Evolutionary conservation across 306 rosid species (phyloP), one percentile per base, ranked within the genome.

Genomic region (Medicago ruthenica): DNA sequence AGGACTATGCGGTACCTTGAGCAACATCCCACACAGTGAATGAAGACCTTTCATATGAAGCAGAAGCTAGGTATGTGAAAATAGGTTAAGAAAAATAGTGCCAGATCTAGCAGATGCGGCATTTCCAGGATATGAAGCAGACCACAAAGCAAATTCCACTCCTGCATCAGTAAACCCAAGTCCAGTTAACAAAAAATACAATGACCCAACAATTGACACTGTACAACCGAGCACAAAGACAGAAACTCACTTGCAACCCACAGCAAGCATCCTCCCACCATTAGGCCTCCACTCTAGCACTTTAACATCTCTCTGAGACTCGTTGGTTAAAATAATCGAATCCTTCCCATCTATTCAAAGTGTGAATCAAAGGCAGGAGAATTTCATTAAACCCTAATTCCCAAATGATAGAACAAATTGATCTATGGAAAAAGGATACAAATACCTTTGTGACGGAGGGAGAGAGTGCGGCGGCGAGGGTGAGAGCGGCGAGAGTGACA

Each of bases 11-110:
- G 44, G 34, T 87, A 95, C 98, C 98, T 90, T 88, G 95, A 81
- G 98, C 89, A 81, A 89, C 94, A 83, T 95, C 97, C 98, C 97
- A 95, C 77, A 95, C 85, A 53, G 95, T 85, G 83, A 92, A 92
- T 44, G 96, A 85, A 55, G 96, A 90, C 85, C 97, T 86, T 84
- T 87, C 96, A 59, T 84, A 90, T 51, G 98, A 92, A 54, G 92
- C 97, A 69, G 98, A 87, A 57, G 97, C 97, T 77, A 95, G 79
- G 87, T 85, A 92, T 78, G 98, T 95, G 71, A 37, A 72, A 65
- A 66, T 16, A 69, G 37, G 91, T 95, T 77, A 95, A 95, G 89
- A 84, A 91, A 85, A 73, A 89, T 88, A 60, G 85, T 81, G 12
- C 98, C 90, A 41, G 92, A 87, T 85, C 98, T 90, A 75, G 90